Evolutionary conservation across 2,329 filamentous ascomycete species (phyloP).

Genomic region (Colletotrichum truncatum): DNA sequence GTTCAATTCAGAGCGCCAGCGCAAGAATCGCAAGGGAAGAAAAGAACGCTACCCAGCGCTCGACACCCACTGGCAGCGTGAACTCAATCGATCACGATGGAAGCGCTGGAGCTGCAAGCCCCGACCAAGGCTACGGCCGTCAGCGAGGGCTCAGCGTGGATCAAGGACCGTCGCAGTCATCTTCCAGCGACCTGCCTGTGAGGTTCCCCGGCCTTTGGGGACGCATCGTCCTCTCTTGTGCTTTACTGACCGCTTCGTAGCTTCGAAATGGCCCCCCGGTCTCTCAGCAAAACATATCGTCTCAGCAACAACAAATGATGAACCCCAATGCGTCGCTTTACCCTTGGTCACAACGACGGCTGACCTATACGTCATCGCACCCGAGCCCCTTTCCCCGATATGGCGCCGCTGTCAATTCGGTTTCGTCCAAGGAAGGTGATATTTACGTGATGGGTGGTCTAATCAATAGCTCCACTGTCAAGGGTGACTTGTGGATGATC

Average conservation of each 20-base stretch:
- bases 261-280: conserved; percentile 62
- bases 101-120: conserved; percentile 67
- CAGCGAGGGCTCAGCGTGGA: conserved; percentile 62
- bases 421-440: conserved; percentile 94
- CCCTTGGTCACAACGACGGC: conserved; percentile 90
- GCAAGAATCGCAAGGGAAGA: conserved; percentile 57
- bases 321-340: conserved; percentile 84
- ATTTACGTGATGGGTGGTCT: conserved; percentile 98
- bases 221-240: conserved; percentile 39
- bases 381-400: conserved; percentile 94
- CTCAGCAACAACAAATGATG: conserved; percentile 26
- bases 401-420: conserved; percentile 92
- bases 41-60: conserved; percentile 64
- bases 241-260: conserved; percentile 42
- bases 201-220: conserved; percentile 45
- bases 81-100: conserved; percentile 73
- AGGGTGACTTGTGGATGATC: conserved; percentile 97
- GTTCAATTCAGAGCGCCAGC: conserved; percentile 53
- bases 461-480: conserved; percentile 94
- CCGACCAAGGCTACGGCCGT: conserved; percentile 69
- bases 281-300: conserved; percentile 33
- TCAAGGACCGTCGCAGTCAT: conserved; percentile 49
- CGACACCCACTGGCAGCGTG: conserved; percentile 81
- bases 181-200: conserved; percentile 51
- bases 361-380: conserved; percentile 85